Evolutionary conservation across 2,329 filamentous ascomycete genomes (phyloP).

Genomic region (Alternaria brassicicola): DNA sequence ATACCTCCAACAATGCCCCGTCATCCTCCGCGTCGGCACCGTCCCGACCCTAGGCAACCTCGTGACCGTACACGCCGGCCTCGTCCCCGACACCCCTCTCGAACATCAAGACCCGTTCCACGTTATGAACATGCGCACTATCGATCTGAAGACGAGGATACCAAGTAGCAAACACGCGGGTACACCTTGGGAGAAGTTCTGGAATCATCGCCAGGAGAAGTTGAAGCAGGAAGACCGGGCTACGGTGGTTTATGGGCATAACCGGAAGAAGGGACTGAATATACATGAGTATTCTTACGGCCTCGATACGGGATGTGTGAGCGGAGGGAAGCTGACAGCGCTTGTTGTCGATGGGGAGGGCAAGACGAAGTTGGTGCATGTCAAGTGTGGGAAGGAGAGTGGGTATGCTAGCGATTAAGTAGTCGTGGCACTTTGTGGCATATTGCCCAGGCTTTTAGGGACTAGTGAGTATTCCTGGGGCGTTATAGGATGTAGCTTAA

Average conservation of each 20-base stretch:
- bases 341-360: conserved; percentile 69
- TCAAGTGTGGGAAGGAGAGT: conserved; percentile 46
- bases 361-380: conserved; percentile 44
- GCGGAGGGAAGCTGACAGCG: conserved; percentile 76
- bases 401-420: conserved; percentile 29
- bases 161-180: conserved; percentile 61
- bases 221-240: conserved; percentile 52
- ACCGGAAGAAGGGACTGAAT: conserved; percentile 73
- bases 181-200: conserved; percentile 70
- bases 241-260: conserved; percentile 74
- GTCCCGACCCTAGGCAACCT: conserved; percentile 67
- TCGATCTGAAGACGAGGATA: conserved; percentile 67
- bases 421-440: background rate
- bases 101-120: conserved; percentile 76
- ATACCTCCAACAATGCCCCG: conserved; percentile 74
- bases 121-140: conserved; percentile 90
- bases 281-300: conserved; percentile 77
- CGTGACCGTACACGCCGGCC: conserved; percentile 81
- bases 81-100: conserved; percentile 76
- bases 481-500: background rate
- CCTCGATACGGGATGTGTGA: conserved; percentile 82
- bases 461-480: background rate
- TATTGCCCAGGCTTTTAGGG: background rate
- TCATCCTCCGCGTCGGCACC: conserved; percentile 76
- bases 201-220: conserved; percentile 53